These are phyloP conservation scores for Elongisporangium undulatum DNA, from an alignment of 352 stramenopile genomes.

Conservation along the genomic window DNA sequence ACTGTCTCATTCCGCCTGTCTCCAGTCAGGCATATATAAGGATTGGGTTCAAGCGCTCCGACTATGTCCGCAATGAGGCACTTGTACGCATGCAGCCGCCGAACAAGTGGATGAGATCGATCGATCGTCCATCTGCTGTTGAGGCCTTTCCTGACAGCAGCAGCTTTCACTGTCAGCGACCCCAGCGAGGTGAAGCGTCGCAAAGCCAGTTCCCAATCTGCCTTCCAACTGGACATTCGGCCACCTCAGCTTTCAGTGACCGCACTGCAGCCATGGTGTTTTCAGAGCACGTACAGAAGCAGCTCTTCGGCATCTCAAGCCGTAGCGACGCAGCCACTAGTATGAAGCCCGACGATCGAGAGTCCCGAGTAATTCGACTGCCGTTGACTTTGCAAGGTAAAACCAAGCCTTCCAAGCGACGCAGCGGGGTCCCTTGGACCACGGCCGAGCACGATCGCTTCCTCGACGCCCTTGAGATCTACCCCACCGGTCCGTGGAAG, in stretches of 20 bases:
- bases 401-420: neutral
- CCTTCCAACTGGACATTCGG: neutral
- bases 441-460: conserved; percentile 56
- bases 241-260: neutral
- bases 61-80: neutral
- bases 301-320: neutral
- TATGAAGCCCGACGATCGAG: neutral
- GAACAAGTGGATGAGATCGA: neutral
- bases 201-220: neutral
- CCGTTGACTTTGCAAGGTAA: neutral
- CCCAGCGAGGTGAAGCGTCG: neutral
- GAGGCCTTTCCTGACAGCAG: neutral
- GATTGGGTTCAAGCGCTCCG: neutral
- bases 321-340: neutral
- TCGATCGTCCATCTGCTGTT: neutral
- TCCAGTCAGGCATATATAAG: neutral
- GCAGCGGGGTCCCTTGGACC: conserved; percentile 23
- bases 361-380: neutral
- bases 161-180: neutral
- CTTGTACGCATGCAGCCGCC: neutral
- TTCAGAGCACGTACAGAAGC: neutral
- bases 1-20: neutral
- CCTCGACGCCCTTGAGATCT: conserved; percentile 47
- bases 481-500: conserved; percentile 24
- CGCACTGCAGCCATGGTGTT: neutral